Conservation (phyloP, 495 filamentous ascomycete genomes). For the Trypethelium eluteriae region DNA sequence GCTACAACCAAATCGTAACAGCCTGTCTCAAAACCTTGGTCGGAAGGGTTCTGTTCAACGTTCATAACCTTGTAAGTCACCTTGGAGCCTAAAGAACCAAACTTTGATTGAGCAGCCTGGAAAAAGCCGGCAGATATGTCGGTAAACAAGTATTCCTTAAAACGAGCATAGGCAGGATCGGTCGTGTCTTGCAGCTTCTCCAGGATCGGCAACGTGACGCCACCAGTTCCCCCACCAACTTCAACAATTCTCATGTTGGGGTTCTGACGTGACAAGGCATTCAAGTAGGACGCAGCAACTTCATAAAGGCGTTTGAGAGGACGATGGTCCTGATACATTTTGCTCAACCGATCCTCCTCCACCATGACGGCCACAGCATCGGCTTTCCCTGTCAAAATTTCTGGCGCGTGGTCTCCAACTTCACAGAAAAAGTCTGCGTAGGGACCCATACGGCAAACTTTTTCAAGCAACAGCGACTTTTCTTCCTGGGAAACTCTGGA, state of each 20-base stretch:
- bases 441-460: neutral
- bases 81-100: slow-evolving; percentile 9
- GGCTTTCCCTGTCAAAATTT: slow-evolving; percentile 11
- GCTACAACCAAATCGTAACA: slow-evolving; percentile 25
- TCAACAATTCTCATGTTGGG: slow-evolving; percentile 22
- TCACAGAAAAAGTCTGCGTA: neutral
- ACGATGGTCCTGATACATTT: slow-evolving; percentile 14
- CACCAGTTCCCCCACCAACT: slow-evolving; percentile 26
- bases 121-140: slow-evolving; percentile 25
- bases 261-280: slow-evolving; percentile 16
- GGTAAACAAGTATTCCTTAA: slow-evolving; percentile 20
- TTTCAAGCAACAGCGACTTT: neutral
- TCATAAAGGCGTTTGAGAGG: neutral
- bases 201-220: slow-evolving; percentile 15
- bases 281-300: neutral
- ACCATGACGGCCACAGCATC: slow-evolving; percentile 17
- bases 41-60: slow-evolving; percentile 21
- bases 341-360: slow-evolving; percentile 16
- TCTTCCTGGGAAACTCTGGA: neutral
- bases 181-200: neutral
- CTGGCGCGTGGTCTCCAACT: slow-evolving; percentile 13
- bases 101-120: slow-evolving; percentile 17
- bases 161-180: neutral
- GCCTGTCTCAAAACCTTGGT: slow-evolving; percentile 21
- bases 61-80: slow-evolving; percentile 20